These are phyloP conservation scores for Nitzschia inconspicua DNA, from an alignment of 108 stramenopile genomes.

Conservation along the genomic window DNA sequence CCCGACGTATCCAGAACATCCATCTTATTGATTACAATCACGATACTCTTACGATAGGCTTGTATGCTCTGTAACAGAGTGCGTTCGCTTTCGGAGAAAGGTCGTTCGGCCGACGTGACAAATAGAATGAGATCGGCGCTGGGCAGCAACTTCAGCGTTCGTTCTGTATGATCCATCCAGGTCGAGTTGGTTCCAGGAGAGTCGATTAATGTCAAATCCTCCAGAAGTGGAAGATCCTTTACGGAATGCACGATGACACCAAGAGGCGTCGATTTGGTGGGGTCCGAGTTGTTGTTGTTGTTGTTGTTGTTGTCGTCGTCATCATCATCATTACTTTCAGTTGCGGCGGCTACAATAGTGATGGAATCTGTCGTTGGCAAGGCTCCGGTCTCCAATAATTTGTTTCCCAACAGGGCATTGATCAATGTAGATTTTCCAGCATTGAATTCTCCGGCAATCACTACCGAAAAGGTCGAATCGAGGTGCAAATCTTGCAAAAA, in stretches of 20 bases:
- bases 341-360: slow-evolving; percentile 34
- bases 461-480: slow-evolving; percentile 63
- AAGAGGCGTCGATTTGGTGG: slow-evolving; percentile 1
- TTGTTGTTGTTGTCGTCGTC: slow-evolving; percentile 3
- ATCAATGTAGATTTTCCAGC: slow-evolving; percentile 87
- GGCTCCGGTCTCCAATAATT: slow-evolving; percentile 69
- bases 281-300: neutral
- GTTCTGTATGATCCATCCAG: slow-evolving; percentile 65
- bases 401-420: slow-evolving; percentile 74
- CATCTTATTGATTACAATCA: slow-evolving; percentile 85
- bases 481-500: slow-evolving; percentile 23
- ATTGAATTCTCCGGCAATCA: slow-evolving; percentile 85
- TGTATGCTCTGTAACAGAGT: slow-evolving; percentile 55
- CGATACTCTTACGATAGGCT: slow-evolving; percentile 69
- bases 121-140: slow-evolving; percentile 81
- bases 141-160: slow-evolving; percentile 65
- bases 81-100: slow-evolving; percentile 75
- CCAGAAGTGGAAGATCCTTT: slow-evolving; percentile 45
- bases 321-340: neutral
- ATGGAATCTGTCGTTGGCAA: slow-evolving; percentile 80
- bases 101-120: slow-evolving; percentile 82
- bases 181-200: slow-evolving; percentile 87
- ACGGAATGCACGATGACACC: slow-evolving; percentile 37
- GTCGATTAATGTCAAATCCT: slow-evolving; percentile 75
- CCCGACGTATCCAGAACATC: slow-evolving; percentile 68